Percentiles rank a stretch among this genome's conserved stretches.
phyloP scores from a whole-genome alignment of 306 rosid genomes.

The Malus sylvestris region DNA sequence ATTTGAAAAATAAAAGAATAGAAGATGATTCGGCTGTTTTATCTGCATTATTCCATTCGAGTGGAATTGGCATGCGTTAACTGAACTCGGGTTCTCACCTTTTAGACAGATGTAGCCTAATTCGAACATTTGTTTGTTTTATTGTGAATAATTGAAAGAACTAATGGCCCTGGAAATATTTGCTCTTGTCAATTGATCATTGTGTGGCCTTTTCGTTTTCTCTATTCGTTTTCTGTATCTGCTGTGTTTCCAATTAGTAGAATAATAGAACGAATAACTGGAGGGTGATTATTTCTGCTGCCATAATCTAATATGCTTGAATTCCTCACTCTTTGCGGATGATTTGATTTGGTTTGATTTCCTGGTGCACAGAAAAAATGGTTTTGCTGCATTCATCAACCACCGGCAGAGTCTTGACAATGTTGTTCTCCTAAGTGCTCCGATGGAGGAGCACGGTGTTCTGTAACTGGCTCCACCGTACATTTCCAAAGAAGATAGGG shows the following conservation, averaged over 20 bases:
- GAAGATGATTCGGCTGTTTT: not conserved
- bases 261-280: not conserved
- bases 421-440: constrained; percentile 29
- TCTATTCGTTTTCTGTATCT: not conserved
- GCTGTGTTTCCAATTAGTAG: no score
- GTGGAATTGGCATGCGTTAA: not conserved
- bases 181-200: not conserved
- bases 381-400: constrained; percentile 89
- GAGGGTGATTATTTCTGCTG: not conserved
- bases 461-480: constrained; percentile 54
- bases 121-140: not conserved
- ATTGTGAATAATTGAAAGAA: not conserved
- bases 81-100: not conserved
- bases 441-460: constrained; percentile 40
- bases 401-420: constrained; percentile 61
- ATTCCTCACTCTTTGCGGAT: constrained; percentile 7
- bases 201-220: not conserved
- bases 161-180: not conserved
- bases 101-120: not conserved
- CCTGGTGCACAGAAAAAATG: constrained; percentile 78
- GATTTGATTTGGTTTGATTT: constrained; percentile 4
- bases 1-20: not conserved
- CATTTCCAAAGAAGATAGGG: constrained; percentile 47
- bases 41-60: not conserved
- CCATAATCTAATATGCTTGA: not conserved